Evolutionary conservation across 306 rosid genomes (phyloP), one percentile per base, ranked within the genome.

Genomic region (Fagus sylvatica): DNA sequence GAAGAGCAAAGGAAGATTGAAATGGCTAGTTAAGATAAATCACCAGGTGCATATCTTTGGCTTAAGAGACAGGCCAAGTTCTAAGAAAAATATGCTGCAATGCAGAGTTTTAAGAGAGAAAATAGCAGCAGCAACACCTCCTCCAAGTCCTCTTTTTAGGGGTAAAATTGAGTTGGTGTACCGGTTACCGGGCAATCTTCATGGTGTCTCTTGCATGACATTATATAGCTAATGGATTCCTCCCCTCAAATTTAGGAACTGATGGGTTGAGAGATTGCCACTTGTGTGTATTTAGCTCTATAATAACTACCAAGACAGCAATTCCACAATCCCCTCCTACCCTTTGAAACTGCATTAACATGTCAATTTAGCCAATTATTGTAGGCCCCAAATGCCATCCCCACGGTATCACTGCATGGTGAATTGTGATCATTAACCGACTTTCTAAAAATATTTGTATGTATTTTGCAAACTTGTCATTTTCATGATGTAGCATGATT

Each of bases 181-280:
- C 74, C 74, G 76, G 67, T 72, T 41, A 15, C 78, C 72, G 53
- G 69, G 69, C 69, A 43, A 30, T 40, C 51, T 51, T 62, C n/a
- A 43, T 33, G 61, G 36, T 34, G 72, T 53, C 7, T 70, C 12
- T 8, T 15, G 76, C 11, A 42, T 1, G 46, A 2, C 16, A 9
- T 54, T 28, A 34, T 34, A 30, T 30, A 68, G 74, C 16, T 60
- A 33, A 49, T 61, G 8, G 34, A 22, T 17, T 7, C 19, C 28
- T 67, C 55, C 66, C 62, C 85, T 67, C 15, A 60, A 59, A 48
- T 7, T 22, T 78, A n/a, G 85, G 76, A 41, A 5, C 16, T 37
- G n/a, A 73, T 19, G 68, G 79, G 79, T 74, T 59, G 55, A 51
- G 10, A 43, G 60, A 41, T 11, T 51, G 77, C 76, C 83, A 83